Evolutionary conservation across 768 basidiomycete genomes (phyloP), one percentile per base, ranked within the genome.

Genomic region (Pisolithus tinctorius): DNA sequence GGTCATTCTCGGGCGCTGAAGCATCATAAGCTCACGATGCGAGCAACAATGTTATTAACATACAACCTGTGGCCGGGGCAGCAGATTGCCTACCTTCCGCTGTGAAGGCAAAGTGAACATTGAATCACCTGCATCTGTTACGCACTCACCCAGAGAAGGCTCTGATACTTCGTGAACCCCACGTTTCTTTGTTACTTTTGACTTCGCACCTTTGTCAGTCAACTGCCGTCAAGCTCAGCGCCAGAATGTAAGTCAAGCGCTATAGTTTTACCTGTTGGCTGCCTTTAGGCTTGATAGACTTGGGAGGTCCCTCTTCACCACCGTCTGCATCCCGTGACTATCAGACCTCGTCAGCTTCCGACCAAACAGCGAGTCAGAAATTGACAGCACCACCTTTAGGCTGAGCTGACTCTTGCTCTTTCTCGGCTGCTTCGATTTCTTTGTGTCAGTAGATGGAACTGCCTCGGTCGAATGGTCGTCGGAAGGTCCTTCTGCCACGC

Each of bases 71-170:
- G 26, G 29, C 26, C 14, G 7, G 27, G 27, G 42, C 14, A 8
- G 25, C 25, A 44, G 20, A 14, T 10, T 26, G 20, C 9, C 25
- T 11, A 27, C n/a, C 27, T 11, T 30, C 5, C 26, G 27, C 43
- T 45, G 5, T 26, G 26, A 41, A 40, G 2, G 36, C 52, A 5
- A 39, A 14, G 10, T 52, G 17, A 46, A 10, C 25, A 47, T 23
- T 8, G 5, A 20, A 52, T 13, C 23, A 25, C 48, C 6, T 38
- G 3, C 26, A 38, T 8, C 7, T 14, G 45, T 9, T 14, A 6
- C 6, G 14, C 29, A 51, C 62, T 49, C 45, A 66, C 63, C 4
- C 10, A 50, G 34, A 41, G 56, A 52, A 42, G 47, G 20, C 31
- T 50, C 51, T 34, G 52, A 48, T 17, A 37, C 2, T 31, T 6